phyloP scores from a whole-genome alignment of 148 eudicot species.

The Chenopodium formosanum region DNA sequence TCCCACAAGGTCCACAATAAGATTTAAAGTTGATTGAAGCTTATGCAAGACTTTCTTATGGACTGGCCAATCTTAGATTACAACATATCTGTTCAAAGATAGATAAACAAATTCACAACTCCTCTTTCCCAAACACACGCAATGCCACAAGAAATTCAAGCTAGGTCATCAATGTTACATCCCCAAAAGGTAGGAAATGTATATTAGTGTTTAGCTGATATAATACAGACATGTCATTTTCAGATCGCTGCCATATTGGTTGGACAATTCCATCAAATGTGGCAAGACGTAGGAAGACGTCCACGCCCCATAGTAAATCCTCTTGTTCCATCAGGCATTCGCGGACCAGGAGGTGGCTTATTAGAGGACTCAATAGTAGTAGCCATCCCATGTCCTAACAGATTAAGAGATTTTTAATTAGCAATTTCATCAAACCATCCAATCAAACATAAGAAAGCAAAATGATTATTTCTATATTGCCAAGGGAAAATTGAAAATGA shows the following conservation, averaged over 20 bases:
- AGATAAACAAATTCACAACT: too few species aligned
- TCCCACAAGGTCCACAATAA: too few species aligned
- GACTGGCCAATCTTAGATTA: too few species aligned
- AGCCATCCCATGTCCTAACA: conserved; percentile 56
- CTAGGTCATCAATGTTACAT: background rate
- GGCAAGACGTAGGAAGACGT: conserved; percentile 38
- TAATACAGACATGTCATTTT: background rate
- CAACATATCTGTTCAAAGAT: too few species aligned
- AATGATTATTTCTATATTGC: background rate
- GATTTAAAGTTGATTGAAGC: too few species aligned
- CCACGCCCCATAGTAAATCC: conserved; percentile 96
- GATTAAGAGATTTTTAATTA: background rate
- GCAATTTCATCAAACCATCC: background rate
- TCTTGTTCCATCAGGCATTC: conserved; percentile 92
- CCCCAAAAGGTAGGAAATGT: background rate
- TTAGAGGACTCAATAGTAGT: conserved; percentile 51
- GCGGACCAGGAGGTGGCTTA: conserved; percentile 87
- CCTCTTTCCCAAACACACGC: background rate
- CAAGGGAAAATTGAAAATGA: too few species aligned
- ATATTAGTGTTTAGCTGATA: background rate
- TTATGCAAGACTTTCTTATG: too few species aligned
- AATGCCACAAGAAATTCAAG: background rate
- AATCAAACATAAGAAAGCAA: background rate
- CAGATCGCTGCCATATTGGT: background rate
- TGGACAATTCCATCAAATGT: conserved; percentile 13